Evolutionary conservation across 202 grass and related monocot species (phyloP).

Genomic region (Eragrostis tef): DNA sequence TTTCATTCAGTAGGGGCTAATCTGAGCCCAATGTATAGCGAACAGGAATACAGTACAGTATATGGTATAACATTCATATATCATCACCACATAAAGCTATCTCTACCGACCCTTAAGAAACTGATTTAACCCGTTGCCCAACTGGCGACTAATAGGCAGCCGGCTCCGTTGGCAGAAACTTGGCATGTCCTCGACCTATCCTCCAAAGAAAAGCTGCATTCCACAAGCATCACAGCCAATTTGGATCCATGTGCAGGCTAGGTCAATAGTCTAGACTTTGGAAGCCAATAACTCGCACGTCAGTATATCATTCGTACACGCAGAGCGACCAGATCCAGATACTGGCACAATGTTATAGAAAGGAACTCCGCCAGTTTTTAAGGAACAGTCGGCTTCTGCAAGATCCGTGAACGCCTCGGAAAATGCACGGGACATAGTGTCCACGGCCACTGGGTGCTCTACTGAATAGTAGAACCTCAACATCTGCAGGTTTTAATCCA

Average conservation of each 20-base stretch:
- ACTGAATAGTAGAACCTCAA: conserved; percentile 76
- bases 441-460: conserved; percentile 24
- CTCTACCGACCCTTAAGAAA: neutral
- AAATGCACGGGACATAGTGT: conserved; percentile 41
- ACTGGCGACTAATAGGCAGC: conserved; percentile 5
- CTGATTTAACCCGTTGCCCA: conserved; percentile 26
- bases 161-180: conserved; percentile 1
- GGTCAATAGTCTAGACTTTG: conserved; percentile 43
- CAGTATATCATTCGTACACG: conserved; percentile 59
- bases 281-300: conserved; percentile 82
- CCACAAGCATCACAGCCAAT: conserved; percentile 9
- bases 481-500: conserved; percentile 56
- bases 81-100: conserved; percentile 8
- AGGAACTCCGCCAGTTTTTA: conserved; percentile 18
- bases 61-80: neutral
- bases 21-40: neutral
- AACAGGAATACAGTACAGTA: neutral
- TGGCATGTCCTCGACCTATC: neutral
- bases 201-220: neutral
- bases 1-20: neutral
- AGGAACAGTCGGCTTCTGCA: conserved; percentile 7
- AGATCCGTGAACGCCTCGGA: conserved; percentile 60
- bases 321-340: conserved; percentile 60
- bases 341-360: conserved; percentile 80
- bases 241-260: neutral